phyloP scores from a whole-genome alignment of 192 early-diverging fungal genomes.

The Coemansia sp. region DNA sequence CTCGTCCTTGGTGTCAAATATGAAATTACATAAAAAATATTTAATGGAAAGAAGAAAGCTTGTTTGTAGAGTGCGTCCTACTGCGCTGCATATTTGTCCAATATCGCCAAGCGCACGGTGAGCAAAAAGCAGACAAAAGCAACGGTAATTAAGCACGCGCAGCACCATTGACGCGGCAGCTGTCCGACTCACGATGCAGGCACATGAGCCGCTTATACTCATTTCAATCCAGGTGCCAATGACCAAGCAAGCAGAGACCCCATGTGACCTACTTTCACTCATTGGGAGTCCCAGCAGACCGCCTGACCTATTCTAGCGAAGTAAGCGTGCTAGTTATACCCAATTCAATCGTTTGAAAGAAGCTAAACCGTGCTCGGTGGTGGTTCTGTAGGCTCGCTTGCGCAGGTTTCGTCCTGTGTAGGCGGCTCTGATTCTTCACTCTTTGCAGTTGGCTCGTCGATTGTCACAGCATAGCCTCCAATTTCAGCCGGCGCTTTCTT shows the following conservation, averaged over 20 bases:
- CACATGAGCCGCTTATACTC: background rate
- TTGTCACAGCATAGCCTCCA: constrained; percentile 9
- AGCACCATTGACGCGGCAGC: background rate
- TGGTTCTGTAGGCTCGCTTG: background rate
- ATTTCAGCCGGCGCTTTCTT: constrained; percentile 2
- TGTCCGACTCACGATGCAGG: background rate
- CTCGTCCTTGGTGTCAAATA: background rate
- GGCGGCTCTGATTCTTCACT: background rate
- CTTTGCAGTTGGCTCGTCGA: background rate
- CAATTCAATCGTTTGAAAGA: too few species aligned
- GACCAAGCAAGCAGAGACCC: background rate
- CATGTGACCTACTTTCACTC: background rate
- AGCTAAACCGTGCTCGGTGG: background rate
- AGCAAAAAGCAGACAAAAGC: background rate
- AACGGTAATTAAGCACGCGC: background rate
- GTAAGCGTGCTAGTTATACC: too few species aligned
- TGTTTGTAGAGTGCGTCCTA: background rate
- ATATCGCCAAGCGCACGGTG: background rate
- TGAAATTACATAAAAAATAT: background rate
- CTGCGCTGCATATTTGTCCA: background rate
- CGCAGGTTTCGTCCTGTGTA: too few species aligned
- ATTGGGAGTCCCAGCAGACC: background rate
- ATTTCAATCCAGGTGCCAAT: background rate
- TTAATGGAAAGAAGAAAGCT: background rate
- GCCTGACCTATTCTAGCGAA: background rate